phyloP scores from a whole-genome alignment of 441 rosid species.

The Daphne laureola region DNA sequence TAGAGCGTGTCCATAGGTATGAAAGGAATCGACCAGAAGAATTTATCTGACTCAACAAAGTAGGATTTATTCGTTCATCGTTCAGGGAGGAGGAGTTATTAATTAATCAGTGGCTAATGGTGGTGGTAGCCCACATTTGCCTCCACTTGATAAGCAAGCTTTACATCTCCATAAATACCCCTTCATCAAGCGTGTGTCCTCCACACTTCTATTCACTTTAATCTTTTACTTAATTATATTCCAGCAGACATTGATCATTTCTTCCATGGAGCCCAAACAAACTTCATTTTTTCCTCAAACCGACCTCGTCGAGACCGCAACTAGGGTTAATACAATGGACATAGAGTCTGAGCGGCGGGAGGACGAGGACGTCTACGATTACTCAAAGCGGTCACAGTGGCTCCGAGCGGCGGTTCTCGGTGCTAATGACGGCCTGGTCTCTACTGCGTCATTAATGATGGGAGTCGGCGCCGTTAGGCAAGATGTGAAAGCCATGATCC shows the following conservation, averaged over 20 bases:
- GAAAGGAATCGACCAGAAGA: too few species aligned
- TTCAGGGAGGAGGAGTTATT: too few species aligned
- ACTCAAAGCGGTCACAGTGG: slow-evolving; percentile 87
- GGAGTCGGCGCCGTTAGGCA: slow-evolving; percentile 80
- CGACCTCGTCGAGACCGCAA: slow-evolving; percentile 28
- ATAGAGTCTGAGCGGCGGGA: slow-evolving; percentile 15
- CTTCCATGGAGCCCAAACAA: slow-evolving; percentile 31
- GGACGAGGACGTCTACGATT: slow-evolving; percentile 39
- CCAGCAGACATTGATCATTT: neutral
- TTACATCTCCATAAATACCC: slow-evolving; percentile 41
- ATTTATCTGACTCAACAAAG: too few species aligned
- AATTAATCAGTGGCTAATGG: slow-evolving; percentile 4
- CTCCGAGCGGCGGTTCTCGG: slow-evolving; percentile 85
- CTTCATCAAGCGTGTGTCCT: slow-evolving; percentile 45
- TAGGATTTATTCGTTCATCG: too few species aligned
- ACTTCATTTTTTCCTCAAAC: slow-evolving; percentile 16
- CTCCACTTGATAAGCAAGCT: slow-evolving; percentile 23
- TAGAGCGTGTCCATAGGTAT: too few species aligned
- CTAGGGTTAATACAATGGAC: slow-evolving; percentile 5
- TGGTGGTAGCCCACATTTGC: slow-evolving; percentile 33
- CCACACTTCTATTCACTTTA: slow-evolving; percentile 34
- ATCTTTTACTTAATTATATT: neutral
- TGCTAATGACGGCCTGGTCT: slow-evolving; percentile 81
- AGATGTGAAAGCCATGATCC: slow-evolving; percentile 70
- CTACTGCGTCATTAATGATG: slow-evolving; percentile 81